Evolutionary conservation across 495 filamentous ascomycete species (phyloP).

Genomic region (Hyaloscypha hepaticicola): DNA sequence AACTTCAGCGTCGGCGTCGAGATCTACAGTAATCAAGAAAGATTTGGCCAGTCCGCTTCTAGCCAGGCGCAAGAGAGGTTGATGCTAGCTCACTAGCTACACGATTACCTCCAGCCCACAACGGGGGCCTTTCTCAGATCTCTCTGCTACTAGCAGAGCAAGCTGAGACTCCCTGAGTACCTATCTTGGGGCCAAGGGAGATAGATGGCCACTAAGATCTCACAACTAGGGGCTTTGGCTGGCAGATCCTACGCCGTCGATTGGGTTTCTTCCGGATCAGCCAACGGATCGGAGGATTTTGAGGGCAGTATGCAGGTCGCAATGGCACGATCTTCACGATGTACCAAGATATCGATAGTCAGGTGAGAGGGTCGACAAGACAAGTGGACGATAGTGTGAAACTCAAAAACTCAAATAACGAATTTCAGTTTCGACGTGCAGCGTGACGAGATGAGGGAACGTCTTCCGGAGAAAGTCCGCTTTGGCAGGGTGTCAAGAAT

Average conservation of each 20-base stretch:
- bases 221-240: not conserved
- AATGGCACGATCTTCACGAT: not conserved
- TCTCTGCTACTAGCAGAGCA: no score
- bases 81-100: constrained; percentile 9
- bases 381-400: constrained; percentile 2
- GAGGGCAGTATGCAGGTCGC: not conserved
- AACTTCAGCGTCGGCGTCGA: not conserved
- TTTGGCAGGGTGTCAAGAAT: not conserved
- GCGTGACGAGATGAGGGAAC: constrained; percentile 9
- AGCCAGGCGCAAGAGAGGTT: not conserved
- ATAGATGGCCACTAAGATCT: constrained; percentile 21
- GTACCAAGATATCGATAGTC: constrained; percentile 16
- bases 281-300: not conserved
- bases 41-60: constrained; percentile 2
- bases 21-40: constrained; percentile 25
- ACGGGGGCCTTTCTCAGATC: not conserved
- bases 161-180: not conserved
- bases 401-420: constrained; percentile 15
- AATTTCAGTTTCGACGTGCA: constrained; percentile 7
- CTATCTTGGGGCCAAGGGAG: constrained; percentile 3
- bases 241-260: constrained; percentile 12
- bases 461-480: not conserved
- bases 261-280: not conserved
- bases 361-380: constrained; percentile 4
- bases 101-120: constrained; percentile 3